Percentiles rank a stretch among this genome's conserved stretches.
Evolutionary conservation across 2,329 filamentous ascomycete species (phyloP).

Genomic region (Cercospora citrullina): DNA sequence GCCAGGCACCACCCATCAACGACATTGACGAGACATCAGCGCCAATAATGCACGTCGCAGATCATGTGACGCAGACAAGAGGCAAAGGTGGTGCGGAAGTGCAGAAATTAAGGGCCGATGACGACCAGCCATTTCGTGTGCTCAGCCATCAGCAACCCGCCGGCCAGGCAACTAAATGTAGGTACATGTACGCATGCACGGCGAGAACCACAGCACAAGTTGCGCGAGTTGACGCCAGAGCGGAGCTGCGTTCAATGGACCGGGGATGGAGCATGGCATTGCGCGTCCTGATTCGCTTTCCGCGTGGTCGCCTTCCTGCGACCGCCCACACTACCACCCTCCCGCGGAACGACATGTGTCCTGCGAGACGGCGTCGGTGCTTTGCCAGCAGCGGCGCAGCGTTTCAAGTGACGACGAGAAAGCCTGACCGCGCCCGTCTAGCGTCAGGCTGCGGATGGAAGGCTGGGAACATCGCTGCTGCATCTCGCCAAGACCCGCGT

Average conservation of each 20-base stretch:
- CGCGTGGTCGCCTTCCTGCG: background rate
- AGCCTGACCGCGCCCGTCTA: background rate
- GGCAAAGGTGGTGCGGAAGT: slow-evolving; percentile 5
- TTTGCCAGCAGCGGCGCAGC: background rate
- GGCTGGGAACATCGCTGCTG: slow-evolving; percentile 7
- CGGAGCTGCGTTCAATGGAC: background rate
- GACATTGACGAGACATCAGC: background rate
- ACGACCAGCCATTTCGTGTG: background rate
- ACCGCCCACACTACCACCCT: background rate
- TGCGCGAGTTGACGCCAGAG: background rate
- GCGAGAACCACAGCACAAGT: background rate
- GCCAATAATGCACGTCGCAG: slow-evolving; percentile 17
- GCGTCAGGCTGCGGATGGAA: background rate
- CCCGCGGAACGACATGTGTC: background rate
- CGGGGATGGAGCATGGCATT: background rate
- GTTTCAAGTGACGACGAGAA: background rate
- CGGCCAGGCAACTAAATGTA: background rate
- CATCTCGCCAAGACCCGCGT: slow-evolving; percentile 4
- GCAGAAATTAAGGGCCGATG: background rate
- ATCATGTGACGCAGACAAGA: slow-evolving; percentile 19
- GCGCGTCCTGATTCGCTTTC: slow-evolving; percentile 3
- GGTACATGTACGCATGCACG: background rate
- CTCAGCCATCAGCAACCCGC: background rate
- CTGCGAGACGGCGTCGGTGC: background rate
- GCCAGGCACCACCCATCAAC: background rate